Evolutionary conservation across 2,329 filamentous ascomycete species (phyloP).

Genomic region (Pseudogymnoascus pannorum): DNA sequence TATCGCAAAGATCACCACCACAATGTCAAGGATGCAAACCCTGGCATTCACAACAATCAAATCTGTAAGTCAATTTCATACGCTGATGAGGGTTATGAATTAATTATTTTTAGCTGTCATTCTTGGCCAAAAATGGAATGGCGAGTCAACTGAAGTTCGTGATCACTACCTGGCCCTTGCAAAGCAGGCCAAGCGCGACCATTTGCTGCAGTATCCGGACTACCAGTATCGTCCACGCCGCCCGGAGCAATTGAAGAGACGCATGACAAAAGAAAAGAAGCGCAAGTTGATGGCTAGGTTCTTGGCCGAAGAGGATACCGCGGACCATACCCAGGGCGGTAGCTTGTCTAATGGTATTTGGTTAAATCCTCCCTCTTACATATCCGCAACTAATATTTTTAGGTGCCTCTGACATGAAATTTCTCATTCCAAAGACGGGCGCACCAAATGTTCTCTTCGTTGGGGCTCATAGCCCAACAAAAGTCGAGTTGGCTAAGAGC

Average conservation of each 20-base stretch:
- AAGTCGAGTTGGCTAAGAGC: neutral
- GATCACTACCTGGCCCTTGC: constrained; percentile 6
- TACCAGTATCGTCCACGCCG: constrained; percentile 12
- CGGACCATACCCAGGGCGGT: neutral
- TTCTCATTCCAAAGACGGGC: neutral
- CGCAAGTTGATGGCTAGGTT: neutral
- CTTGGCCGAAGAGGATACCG: neutral
- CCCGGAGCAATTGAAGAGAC: neutral
- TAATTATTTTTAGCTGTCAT: constrained; percentile 10
- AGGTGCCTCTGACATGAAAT: neutral
- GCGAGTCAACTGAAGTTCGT: constrained; percentile 9
- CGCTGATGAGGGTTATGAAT: neutral
- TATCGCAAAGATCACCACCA: constrained; percentile 36
- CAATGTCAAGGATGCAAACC: constrained; percentile 29
- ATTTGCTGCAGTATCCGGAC: constrained; percentile 12
- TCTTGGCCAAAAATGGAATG: constrained; percentile 10
- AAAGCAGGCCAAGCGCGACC: constrained; percentile 11
- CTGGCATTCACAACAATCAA: constrained; percentile 35
- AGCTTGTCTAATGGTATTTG: neutral
- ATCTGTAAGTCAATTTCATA: constrained; percentile 32
- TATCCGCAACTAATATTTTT: neutral
- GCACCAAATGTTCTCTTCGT: neutral
- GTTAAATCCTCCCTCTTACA: neutral
- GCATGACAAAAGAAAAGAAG: neutral
- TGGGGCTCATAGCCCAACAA: neutral